Evolutionary conservation across 2,329 filamentous ascomycete genomes (phyloP), one percentile per base, ranked within the genome.

Genomic region (Daldinia sp.): DNA sequence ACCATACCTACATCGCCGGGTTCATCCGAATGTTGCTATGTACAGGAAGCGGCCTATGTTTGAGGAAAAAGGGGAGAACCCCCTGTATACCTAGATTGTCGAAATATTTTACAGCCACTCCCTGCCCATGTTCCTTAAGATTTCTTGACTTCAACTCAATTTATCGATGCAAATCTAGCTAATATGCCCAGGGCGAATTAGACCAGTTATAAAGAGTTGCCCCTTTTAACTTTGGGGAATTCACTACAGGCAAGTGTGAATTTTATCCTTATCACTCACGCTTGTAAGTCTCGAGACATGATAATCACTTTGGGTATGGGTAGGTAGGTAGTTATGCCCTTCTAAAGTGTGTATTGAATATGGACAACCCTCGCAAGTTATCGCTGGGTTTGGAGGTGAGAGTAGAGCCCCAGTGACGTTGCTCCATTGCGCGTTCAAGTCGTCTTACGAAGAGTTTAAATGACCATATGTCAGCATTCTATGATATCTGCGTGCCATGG

Each of bases 391-490:
- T 13, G 32, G 48, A 21, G 7, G 25, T 54, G 13, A 35, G 37
- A 58, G 51, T 49, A 58, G 29, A 54, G 3, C 9, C 10, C 32
- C 29, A 15, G 45, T 67, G 61, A 64, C 61, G 61, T 63, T 30
- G 34, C 10, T 17, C 30, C 17, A n/a, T 63, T 65, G 60, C 51
- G 58, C 32, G 45, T 55, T 49, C 51, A 27, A 13, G 32, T 27
- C 47, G 48, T 25, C 39, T 13, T 32, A 15, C 23, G 19, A 57
- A 61, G 53, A 61, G 53, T 52, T 45, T 54, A 59, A 59, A 51
- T 34, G 23, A 17, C 7, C 49, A 55, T 49, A 57, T 50, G 17
- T 52, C 29, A 32, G 34, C 11, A 39, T 23, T 10, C 17, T 8
- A 41, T 35, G 1, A 35, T 34, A 23, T 45, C 25, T 1, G 13